These are phyloP conservation scores for Ophiostoma tasmaniense DNA, from an alignment of 2,329 filamentous ascomycete species.

Conservation along the genomic window DNA sequence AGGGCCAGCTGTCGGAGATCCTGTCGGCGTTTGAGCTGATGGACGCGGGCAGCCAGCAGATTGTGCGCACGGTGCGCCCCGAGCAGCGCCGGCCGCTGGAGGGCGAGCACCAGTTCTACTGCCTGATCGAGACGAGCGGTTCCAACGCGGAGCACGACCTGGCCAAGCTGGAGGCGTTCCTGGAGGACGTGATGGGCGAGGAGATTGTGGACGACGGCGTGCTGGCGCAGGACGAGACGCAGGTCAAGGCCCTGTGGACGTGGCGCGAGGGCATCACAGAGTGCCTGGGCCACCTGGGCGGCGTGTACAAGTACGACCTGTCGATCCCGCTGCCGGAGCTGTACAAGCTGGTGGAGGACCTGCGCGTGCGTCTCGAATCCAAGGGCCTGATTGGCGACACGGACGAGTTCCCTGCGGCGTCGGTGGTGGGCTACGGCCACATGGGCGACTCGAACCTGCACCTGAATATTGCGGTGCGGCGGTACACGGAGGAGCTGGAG, in stretches of 20 bases:
- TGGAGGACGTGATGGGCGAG: conserved; percentile 80
- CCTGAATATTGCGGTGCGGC: conserved; percentile 74
- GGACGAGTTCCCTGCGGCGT: conserved; percentile 68
- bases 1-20: conserved; percentile 85
- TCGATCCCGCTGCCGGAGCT: conserved; percentile 85
- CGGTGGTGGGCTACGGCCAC: conserved; percentile 93
- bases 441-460: conserved; percentile 98
- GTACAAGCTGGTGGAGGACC: conserved; percentile 84
- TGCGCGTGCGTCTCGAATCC: conserved; percentile 59
- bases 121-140: conserved; percentile 89
- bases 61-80: conserved; percentile 63
- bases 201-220: conserved; percentile 85
- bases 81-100: conserved; percentile 75
- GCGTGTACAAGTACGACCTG: conserved; percentile 97
- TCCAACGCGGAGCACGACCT: conserved; percentile 90
- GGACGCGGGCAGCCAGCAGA: conserved; percentile 73
- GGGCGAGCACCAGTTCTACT: conserved; percentile 84
- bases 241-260: conserved; percentile 74
- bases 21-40: conserved; percentile 96
- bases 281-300: conserved; percentile 79
- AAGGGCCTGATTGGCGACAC: conserved; percentile 71
- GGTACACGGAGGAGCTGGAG: conserved; percentile 83
- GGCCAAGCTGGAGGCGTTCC: conserved; percentile 81
- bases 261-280: conserved; percentile 94
- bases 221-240: conserved; percentile 86